Evolutionary conservation across 108 stramenopile genomes (phyloP), one percentile per base, ranked within the genome.

Genomic region (Fistulifera pelliculosa): DNA sequence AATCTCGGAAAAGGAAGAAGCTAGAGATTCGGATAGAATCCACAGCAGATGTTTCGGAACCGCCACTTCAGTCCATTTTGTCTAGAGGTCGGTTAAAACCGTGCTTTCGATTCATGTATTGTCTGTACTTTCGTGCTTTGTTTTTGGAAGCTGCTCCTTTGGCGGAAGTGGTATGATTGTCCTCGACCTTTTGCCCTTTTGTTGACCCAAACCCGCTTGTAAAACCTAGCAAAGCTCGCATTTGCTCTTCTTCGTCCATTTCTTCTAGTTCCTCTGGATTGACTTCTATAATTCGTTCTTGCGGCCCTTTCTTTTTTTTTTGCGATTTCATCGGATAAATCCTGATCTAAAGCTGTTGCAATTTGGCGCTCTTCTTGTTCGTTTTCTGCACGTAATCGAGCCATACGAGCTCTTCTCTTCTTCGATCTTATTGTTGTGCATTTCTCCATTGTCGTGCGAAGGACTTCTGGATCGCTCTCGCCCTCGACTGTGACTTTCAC

Each of bases 21-120:
- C 31, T 35, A 35, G 31, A n/a, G n/a, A n/a, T n/a, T n/a, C n/a
- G n/a, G n/a, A n/a, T n/a, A n/a, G n/a, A n/a, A 35, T 35, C 31
- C 31, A 35, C 8, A 6, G 31, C 31, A 35, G 31, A 3, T 8
- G 31, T 8, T 35, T 3, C 8, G 8, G 31, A 35, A 6, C 6
- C 3, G 11, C 4, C 5, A 45, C 11, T 8, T 71, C 61, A 94
- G 38, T 75, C 64, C 81, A 87, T 87, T 60, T 93, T 87, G 47
- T 94, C 95, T 58, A 96, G 70, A n/a, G 88, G 81, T 17, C 90
- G 60, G 61, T 96, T 94, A 72, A 96, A 96, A 26, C 95, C 95
- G 54, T 82, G 60, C 63, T 83, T 93, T 47, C 94, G 69, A 70
- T 97, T 96, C 98, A 99, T 99, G 74, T 99, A 99, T 61, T 99